Percentiles rank a stretch among this genome's conserved stretches.
Evolutionary conservation across 2,329 filamentous ascomycete species (phyloP).

Genomic region (Alternaria conjuncta): DNA sequence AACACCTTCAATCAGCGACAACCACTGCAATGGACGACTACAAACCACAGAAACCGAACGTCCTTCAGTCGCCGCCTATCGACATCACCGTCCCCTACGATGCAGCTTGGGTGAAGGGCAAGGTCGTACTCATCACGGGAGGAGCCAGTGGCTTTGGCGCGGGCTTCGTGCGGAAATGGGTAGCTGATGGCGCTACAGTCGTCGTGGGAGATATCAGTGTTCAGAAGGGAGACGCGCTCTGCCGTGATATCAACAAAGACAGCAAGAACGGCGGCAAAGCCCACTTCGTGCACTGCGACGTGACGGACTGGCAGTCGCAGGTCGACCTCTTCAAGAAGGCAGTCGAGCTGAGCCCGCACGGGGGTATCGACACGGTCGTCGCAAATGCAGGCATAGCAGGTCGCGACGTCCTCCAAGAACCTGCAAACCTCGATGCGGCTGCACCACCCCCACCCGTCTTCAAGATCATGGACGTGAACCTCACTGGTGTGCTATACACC

Average conservation of each 20-base stretch:
- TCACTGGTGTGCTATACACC: slow-evolving; percentile 70
- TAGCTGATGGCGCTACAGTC: slow-evolving; percentile 58
- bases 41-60: slow-evolving; percentile 24
- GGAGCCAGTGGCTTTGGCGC: slow-evolving; percentile 50
- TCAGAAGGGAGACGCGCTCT: slow-evolving; percentile 60
- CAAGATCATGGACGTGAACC: slow-evolving; percentile 66
- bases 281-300: slow-evolving; percentile 68
- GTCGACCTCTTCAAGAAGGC: slow-evolving; percentile 68
- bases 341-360: slow-evolving; percentile 59
- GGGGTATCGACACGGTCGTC: slow-evolving; percentile 67
- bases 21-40: slow-evolving; percentile 29
- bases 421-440: slow-evolving; percentile 53
- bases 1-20: background rate
- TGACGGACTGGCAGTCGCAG: slow-evolving; percentile 69
- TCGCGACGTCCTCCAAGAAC: slow-evolving; percentile 55
- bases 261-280: slow-evolving; percentile 53
- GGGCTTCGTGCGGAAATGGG: slow-evolving; percentile 49
- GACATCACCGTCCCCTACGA: slow-evolving; percentile 46
- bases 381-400: slow-evolving; percentile 70
- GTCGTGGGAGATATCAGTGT: slow-evolving; percentile 69
- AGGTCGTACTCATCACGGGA: slow-evolving; percentile 49
- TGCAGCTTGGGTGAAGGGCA: slow-evolving; percentile 46
- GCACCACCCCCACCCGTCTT: slow-evolving; percentile 60
- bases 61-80: slow-evolving; percentile 48
- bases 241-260: slow-evolving; percentile 58